These are phyloP conservation scores for Fusarium lyarnte DNA, from an alignment of 2,329 filamentous ascomycete species.

Conservation along the genomic window DNA sequence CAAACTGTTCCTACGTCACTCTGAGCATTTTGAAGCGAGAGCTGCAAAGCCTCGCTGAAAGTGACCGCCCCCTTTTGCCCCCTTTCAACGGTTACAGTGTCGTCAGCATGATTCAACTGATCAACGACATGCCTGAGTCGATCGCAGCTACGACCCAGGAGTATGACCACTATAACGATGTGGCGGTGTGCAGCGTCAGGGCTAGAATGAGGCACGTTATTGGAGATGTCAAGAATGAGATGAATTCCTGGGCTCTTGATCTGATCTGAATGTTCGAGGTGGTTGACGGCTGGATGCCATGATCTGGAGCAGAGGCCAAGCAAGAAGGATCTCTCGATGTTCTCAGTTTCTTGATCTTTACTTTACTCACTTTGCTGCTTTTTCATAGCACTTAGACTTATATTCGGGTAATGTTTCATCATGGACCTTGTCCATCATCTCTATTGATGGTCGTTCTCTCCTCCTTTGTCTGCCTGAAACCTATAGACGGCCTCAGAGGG, in stretches of 20 bases:
- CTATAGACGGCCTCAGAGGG: too few relatives aligned
- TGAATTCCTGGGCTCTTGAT: not conserved
- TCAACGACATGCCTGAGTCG: not conserved
- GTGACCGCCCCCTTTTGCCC: fast-evolving
- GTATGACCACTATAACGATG: not conserved
- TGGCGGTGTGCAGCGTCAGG: not conserved
- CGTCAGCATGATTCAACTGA: not conserved
- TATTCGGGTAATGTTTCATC: too few relatives aligned
- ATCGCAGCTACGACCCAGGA: not conserved
- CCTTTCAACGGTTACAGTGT: not conserved
- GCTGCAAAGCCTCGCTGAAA: not conserved
- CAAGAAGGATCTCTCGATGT: not conserved
- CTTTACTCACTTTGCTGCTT: too few relatives aligned
- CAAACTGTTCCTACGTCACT: not conserved
- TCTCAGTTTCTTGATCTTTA: not conserved
- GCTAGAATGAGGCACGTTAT: not conserved
- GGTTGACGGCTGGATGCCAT: not conserved
- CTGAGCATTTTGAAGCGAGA: not conserved
- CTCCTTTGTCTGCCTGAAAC: too few relatives aligned
- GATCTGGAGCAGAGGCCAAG: not conserved
- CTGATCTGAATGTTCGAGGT: not conserved
- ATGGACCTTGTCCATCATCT: too few relatives aligned
- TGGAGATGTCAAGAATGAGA: not conserved
- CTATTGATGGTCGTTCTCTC: too few relatives aligned
- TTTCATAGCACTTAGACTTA: too few relatives aligned